Percentiles rank a stretch among this genome's conserved stretches.
Evolutionary conservation across 2,329 filamentous ascomycete genomes (phyloP).

Genomic region (Albophoma yamanashiensis): DNA sequence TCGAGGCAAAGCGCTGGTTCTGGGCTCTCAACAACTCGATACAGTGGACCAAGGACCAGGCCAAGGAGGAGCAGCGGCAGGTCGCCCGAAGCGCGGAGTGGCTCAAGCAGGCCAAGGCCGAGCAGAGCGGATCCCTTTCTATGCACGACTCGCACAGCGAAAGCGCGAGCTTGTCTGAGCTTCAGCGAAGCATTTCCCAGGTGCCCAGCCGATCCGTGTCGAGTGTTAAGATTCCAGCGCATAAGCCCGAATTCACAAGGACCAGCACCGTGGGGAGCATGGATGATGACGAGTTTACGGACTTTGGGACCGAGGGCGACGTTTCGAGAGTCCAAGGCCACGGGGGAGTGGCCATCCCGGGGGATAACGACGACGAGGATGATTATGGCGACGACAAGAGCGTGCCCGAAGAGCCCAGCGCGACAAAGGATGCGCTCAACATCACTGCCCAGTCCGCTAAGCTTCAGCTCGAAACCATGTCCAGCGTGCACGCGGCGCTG

Average conservation of each 20-base stretch:
- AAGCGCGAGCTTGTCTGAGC: conserved; percentile 38
- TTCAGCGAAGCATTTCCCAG: conserved; percentile 32
- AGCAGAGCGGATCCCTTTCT: conserved; percentile 47
- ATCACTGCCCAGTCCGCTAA: conserved; percentile 95
- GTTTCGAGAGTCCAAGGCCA: conserved; percentile 24
- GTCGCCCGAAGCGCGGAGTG: conserved; percentile 65
- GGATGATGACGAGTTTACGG: conserved; percentile 42
- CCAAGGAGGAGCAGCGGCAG: conserved; percentile 76
- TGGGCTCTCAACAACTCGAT: conserved; percentile 99
- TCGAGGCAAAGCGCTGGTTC: conserved; percentile 97
- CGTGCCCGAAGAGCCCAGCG: conserved; percentile 59
- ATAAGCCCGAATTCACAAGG: conserved; percentile 24
- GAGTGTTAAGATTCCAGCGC: conserved; percentile 15
- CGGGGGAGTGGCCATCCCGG: conserved; percentile 21
- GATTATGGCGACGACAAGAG: conserved; percentile 64
- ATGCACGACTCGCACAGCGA: conserved; percentile 38
- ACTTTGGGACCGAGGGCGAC: conserved; percentile 34
- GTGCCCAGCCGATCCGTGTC: conserved; percentile 20
- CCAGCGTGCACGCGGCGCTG: conserved; percentile 74
- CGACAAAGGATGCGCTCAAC: conserved; percentile 87
- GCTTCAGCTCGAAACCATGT: conserved; percentile 82
- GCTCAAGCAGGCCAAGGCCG: conserved; percentile 68
- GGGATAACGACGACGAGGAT: conserved; percentile 53
- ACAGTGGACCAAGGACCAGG: conserved; percentile 96
- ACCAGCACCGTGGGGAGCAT: conserved; percentile 36